Evolutionary conservation across 257 asterid species (phyloP).

Genomic region (Pogostemon cablin): DNA sequence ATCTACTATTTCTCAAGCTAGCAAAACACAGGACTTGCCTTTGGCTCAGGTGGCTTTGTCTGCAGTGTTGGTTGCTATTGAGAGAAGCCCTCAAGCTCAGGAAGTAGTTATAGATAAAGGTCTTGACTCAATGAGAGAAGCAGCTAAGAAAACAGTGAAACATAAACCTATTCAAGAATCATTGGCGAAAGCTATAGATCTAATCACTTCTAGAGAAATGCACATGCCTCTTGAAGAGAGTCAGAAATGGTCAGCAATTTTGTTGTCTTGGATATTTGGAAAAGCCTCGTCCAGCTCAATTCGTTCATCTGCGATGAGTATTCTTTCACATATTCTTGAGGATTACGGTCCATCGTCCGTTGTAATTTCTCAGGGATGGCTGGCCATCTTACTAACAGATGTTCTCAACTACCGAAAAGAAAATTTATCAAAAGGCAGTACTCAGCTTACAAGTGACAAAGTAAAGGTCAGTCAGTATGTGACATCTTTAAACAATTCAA

Average conservation of each 20-base stretch:
- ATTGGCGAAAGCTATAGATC: constrained; percentile 86
- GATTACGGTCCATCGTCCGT: constrained; percentile 95
- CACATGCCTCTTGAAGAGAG: constrained; percentile 94
- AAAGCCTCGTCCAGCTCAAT: constrained; percentile 63
- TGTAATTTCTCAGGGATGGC: constrained; percentile 97
- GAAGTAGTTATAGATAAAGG: constrained; percentile 85
- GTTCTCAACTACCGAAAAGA: constrained; percentile 66
- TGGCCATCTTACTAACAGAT: constrained; percentile 73
- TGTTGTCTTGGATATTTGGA: constrained; percentile 87
- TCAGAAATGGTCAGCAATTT: constrained; percentile 89
- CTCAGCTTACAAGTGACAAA: constrained; percentile 65
- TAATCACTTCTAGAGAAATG: constrained; percentile 67
- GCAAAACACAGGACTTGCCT: constrained; percentile 80
- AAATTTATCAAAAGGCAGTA: constrained; percentile 57
- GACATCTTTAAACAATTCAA: constrained; percentile 13
- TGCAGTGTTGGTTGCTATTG: constrained; percentile 81
- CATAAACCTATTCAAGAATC: constrained; percentile 80
- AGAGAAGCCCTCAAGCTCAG: constrained; percentile 79
- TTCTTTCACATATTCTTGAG: constrained; percentile 87
- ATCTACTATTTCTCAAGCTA: constrained; percentile 85
- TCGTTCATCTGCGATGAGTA: constrained; percentile 80
- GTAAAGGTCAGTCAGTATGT: constrained; percentile 77
- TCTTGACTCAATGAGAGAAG: constrained; percentile 85
- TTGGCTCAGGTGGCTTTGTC: constrained; percentile 84
- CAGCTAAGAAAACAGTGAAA: constrained; percentile 72